Evolutionary conservation across 192 early-diverging fungal genomes (phyloP).

Genomic region (Mortierella antarctica): DNA sequence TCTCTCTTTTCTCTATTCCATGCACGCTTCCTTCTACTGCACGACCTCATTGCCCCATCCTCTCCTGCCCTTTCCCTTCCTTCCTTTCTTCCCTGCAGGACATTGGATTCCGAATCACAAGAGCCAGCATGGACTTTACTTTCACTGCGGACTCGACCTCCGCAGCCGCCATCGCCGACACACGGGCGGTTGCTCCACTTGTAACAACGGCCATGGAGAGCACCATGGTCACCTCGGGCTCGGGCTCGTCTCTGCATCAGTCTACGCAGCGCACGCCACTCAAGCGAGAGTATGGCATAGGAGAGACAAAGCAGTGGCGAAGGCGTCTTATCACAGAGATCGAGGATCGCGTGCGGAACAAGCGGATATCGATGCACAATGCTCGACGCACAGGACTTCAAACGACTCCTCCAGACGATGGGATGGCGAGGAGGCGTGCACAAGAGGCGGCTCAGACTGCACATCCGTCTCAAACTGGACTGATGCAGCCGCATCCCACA

Average conservation of each 20-base stretch:
- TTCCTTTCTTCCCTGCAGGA: background rate
- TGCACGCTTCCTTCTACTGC: too few relatives aligned
- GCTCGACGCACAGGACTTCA: conserved; percentile 17
- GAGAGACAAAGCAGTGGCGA: conserved; percentile 41
- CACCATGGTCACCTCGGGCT: background rate
- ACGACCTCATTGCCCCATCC: too few relatives aligned
- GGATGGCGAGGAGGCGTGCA: background rate
- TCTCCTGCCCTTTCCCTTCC: too few relatives aligned
- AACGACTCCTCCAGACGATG: background rate
- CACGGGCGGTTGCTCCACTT: background rate
- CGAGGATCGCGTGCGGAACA: conserved; percentile 39
- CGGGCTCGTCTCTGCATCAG: background rate
- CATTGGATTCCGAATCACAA: background rate
- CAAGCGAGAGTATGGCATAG: conserved; percentile 25
- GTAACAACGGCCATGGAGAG: background rate
- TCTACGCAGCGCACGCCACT: conserved; percentile 13
- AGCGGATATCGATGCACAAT: conserved; percentile 32
- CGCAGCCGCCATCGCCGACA: background rate
- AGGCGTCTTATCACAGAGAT: conserved; percentile 27
- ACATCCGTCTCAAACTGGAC: too few relatives aligned
- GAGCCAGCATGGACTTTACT: conserved; percentile 25
- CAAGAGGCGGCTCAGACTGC: background rate
- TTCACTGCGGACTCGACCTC: conserved; percentile 13
- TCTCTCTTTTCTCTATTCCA: too few relatives aligned
- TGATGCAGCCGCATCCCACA: too few relatives aligned